Evolutionary conservation across 2,329 filamentous ascomycete species (phyloP).

Genomic region (Ophiognomonia clavigignenti-juglandacearum): DNA sequence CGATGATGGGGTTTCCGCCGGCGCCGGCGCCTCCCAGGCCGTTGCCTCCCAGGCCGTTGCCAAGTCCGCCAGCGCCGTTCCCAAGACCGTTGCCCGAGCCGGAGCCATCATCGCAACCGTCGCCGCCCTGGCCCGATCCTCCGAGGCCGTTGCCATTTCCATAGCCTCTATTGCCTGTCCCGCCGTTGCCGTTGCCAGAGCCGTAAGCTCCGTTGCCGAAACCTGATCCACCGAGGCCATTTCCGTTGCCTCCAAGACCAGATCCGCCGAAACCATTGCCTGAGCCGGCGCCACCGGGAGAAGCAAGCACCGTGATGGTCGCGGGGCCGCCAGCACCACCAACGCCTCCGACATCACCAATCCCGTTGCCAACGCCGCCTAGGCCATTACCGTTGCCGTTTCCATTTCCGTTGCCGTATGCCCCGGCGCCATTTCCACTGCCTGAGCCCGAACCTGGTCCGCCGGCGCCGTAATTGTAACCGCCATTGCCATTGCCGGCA

Average conservation of each 20-base stretch:
- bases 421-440: constrained; percentile 6
- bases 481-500: constrained; percentile 3
- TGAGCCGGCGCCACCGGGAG: constrained; percentile 4
- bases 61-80: not conserved
- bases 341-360: constrained; percentile 3
- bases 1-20: not conserved
- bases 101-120: not conserved
- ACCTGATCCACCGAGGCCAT: not conserved
- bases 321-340: constrained; percentile 8
- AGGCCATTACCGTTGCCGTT: not conserved
- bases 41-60: constrained; percentile 1
- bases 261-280: constrained; percentile 9
- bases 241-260: not conserved
- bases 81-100: constrained; percentile 1
- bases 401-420: not conserved
- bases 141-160: not conserved
- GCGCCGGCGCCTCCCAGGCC: constrained; percentile 1
- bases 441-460: constrained; percentile 2
- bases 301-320: constrained; percentile 10
- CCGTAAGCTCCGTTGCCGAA: constrained; percentile 5
- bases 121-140: constrained; percentile 1
- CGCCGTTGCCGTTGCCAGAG: not conserved
- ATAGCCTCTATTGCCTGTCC: not conserved
- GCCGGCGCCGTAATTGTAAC: not conserved
- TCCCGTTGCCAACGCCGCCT: constrained; percentile 8